Evolutionary conservation across 164 flowering plant species (phyloP).

Genomic region (Piper betle): DNA sequence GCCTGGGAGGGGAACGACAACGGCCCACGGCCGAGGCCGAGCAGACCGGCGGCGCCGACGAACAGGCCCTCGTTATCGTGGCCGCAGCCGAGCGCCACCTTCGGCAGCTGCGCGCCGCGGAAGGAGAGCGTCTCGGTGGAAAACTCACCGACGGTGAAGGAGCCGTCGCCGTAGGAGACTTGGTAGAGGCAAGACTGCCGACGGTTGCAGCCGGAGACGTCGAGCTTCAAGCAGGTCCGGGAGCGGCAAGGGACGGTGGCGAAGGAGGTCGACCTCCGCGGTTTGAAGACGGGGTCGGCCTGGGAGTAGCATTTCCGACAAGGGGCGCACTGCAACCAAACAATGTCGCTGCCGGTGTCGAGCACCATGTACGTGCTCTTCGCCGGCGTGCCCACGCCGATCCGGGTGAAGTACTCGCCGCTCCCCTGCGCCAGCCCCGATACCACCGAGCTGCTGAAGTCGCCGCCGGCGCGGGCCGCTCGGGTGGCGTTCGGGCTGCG

Average conservation of each 20-base stretch:
- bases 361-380: slow-evolving; percentile 63
- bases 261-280: slow-evolving; percentile 40
- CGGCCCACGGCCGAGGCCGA: slow-evolving; percentile 77
- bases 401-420: slow-evolving; percentile 87
- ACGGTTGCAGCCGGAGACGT: slow-evolving; percentile 49
- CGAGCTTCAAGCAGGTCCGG: slow-evolving; percentile 50
- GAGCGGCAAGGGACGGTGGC: slow-evolving; percentile 36
- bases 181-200: slow-evolving; percentile 51
- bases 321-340: slow-evolving; percentile 90
- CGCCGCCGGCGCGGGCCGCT: slow-evolving; percentile 11
- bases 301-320: slow-evolving; percentile 80
- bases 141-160: slow-evolving; percentile 79
- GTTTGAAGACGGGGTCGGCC: slow-evolving; percentile 76
- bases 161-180: slow-evolving; percentile 93
- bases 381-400: slow-evolving; percentile 83
- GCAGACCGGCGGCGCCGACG: slow-evolving; percentile 83
- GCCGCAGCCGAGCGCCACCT: slow-evolving; percentile 82
- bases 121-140: slow-evolving; percentile 79
- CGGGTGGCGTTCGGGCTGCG: not conserved
- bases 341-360: slow-evolving; percentile 90
- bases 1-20: slow-evolving; percentile 69
- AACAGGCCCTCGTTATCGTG: slow-evolving; percentile 91
- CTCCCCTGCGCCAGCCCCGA: slow-evolving; percentile 84
- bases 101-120: slow-evolving; percentile 31
- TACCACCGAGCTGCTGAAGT: slow-evolving; percentile 60